Base-by-base conservation (phyloP, 331 rosid genomes). In the Rhamnella rubrinervis region DNA sequence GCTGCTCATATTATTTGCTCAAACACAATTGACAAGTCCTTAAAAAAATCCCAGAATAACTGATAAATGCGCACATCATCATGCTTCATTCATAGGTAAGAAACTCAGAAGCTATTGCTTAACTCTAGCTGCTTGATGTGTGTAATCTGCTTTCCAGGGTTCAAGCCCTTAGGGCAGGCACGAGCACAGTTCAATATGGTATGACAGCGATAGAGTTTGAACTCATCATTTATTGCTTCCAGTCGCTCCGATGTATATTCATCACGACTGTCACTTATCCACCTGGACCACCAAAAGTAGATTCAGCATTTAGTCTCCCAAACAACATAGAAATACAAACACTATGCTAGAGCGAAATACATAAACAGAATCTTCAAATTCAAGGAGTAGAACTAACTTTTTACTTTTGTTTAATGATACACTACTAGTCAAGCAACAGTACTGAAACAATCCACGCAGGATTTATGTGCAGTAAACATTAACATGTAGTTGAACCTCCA, bases 221-320 rank as follows among this genome's bases (percentile, higher is more conserved):
- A 93, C 81, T 93, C 97, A 40, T 93, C 98, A 65, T 93, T 84
- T 65, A 93, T 71, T 38, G 96, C 91, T 16, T 88, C 98, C 80
- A 93, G 72, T 66, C 98, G 88, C 86, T 93, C 98, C 79, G 85
- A 40, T 10, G 96, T 91, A 74, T 77, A 93, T 75, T 93, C 96
- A 63, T 93, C 98, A 62, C 97, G 97, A 38, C 97, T 93, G 77
- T 93, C 98, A 12, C 91, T 88, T 76, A 93, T 90, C 98, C 98
- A 93, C 82, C 98, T 93, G 82, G 41, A 74, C 73, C 81, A 82
- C 56, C 68, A 53, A 50, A 66, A 40, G 61, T 17, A 47, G 46
- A 67, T 57, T 61, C 74, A 50, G 60, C 70, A 62, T 31, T 20
- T 19, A 55, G 39, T 37, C 49, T 41, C 13, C 19, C 14, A 38